These are phyloP conservation scores for Trichothecium sympodiale DNA, from an alignment of 2,329 filamentous ascomycete genomes.

Conservation along the genomic window DNA sequence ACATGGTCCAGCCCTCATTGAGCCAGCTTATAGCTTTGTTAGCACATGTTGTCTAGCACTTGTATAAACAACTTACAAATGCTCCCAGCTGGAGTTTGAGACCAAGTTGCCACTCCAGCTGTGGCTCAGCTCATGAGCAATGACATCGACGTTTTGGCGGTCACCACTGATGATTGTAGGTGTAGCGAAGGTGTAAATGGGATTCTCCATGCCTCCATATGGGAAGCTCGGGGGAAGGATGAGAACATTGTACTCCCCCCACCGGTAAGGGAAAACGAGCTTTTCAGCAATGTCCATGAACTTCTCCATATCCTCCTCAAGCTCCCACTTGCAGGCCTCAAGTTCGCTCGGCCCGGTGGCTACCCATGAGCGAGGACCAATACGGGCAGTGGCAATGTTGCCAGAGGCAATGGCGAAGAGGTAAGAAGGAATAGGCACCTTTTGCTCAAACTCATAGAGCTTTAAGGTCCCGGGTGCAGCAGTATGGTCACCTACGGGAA, in stretches of 20 bases:
- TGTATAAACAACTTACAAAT: constrained; percentile 43
- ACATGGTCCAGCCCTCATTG: constrained; percentile 84
- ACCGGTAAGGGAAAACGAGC: constrained; percentile 75
- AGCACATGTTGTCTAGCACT: background rate
- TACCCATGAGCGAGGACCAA: constrained; percentile 76
- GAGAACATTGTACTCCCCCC: constrained; percentile 91
- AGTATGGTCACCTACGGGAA: constrained; percentile 39
- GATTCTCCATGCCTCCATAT: constrained; percentile 85
- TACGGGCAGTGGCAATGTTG: constrained; percentile 74
- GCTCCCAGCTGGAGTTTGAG: constrained; percentile 69
- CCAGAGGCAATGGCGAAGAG: constrained; percentile 85
- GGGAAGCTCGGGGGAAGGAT: constrained; percentile 85
- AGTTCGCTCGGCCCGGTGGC: constrained; percentile 84
- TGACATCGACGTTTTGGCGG: constrained; percentile 86
- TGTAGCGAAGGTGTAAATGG: constrained; percentile 89
- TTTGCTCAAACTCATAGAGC: constrained; percentile 78
- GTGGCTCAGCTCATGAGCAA: constrained; percentile 71
- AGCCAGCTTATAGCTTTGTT: constrained; percentile 38
- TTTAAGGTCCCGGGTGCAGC: constrained; percentile 38
- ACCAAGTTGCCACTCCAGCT: constrained; percentile 87
- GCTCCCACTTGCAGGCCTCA: constrained; percentile 75
- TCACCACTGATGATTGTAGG: constrained; percentile 89
- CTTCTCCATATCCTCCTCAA: constrained; percentile 82
- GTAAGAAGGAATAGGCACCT: constrained; percentile 87
- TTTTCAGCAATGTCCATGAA: constrained; percentile 82